Conservation (phyloP, 768 basidiomycete genomes). For the Hemileccinum impolitum region DNA sequence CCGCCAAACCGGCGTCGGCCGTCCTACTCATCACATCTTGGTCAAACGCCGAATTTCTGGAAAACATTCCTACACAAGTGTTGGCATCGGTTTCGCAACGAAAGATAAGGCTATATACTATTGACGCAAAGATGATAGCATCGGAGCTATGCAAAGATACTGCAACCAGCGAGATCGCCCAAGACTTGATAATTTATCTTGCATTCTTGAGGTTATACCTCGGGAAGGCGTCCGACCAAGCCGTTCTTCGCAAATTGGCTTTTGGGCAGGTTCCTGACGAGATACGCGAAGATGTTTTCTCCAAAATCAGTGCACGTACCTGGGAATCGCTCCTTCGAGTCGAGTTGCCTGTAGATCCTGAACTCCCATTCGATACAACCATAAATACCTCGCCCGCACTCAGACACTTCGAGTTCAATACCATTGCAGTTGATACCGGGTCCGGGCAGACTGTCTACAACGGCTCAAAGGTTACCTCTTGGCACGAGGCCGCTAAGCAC, state of each 20-base stretch:
- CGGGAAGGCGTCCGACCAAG: conserved; percentile 56
- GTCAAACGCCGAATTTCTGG: conserved; percentile 67
- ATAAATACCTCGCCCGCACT: conserved; percentile 32
- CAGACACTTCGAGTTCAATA: conserved; percentile 68
- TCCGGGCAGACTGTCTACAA: conserved; percentile 56
- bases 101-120: conserved; percentile 52
- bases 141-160: conserved; percentile 27
- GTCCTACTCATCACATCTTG: conserved; percentile 76
- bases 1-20: conserved; percentile 62
- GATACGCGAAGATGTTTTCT: conserved; percentile 40
- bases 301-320: conserved; percentile 53
- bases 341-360: conserved; percentile 33
- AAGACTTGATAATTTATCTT: conserved; percentile 64
- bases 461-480: conserved; percentile 59
- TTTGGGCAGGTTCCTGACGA: conserved; percentile 42
- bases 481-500: conserved; percentile 88
- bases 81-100: conserved; percentile 44
- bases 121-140: conserved; percentile 57
- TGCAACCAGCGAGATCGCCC: conserved; percentile 38
- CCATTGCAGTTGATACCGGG: conserved; percentile 64
- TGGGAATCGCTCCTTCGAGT: conserved; percentile 69
- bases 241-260: conserved; percentile 50
- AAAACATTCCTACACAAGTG: conserved; percentile 56
- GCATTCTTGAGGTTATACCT: conserved; percentile 86
- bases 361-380: conserved; percentile 21